Conservation (phyloP, 768 basidiomycete species). For the Termitomyces titanicus region DNA sequence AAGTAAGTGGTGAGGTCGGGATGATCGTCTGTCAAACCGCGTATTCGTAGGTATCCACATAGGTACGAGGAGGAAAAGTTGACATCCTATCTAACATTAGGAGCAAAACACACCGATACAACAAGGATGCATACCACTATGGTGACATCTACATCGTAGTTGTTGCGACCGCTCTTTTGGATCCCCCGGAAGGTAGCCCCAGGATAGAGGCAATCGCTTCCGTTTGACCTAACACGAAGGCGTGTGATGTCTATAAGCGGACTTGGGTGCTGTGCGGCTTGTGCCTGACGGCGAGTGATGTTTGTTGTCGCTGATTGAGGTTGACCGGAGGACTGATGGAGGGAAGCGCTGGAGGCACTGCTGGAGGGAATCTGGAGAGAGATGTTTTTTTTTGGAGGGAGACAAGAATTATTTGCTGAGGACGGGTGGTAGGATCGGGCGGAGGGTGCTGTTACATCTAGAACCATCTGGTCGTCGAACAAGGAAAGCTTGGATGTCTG, state of each 20-base stretch:
- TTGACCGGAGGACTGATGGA: constrained; percentile 11
- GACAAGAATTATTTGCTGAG: constrained; percentile 14
- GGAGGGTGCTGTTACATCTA: constrained; percentile 19
- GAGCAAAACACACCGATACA: constrained; percentile 6
- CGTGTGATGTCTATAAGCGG: constrained; percentile 76
- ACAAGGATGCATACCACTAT: constrained; percentile 67
- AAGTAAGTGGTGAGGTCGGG: constrained; percentile 96
- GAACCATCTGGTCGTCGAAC: constrained; percentile 33
- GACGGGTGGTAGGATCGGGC: constrained; percentile 15
- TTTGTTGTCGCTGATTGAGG: constrained; percentile 14
- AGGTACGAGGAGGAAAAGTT: constrained; percentile 83
- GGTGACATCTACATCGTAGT: constrained; percentile 91
- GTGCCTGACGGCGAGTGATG: constrained; percentile 16
- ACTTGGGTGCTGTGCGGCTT: constrained; percentile 27
- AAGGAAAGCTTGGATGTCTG: constrained; percentile 13
- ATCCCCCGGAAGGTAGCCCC: constrained; percentile 88
- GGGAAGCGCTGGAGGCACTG: constrained; percentile 11
- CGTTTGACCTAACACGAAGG: constrained; percentile 66
- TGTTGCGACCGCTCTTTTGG: constrained; percentile 91
- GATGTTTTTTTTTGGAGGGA: constrained; percentile 22
- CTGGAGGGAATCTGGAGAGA: constrained; percentile 20
- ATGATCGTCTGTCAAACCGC: constrained; percentile 90
- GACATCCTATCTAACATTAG: constrained; percentile 53
- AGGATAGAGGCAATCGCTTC: constrained; percentile 79
- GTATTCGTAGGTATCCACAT: constrained; percentile 91